Base-by-base conservation (phyloP, 192 early-diverging fungal genomes). In the Radiomyces spectabilis region DNA sequence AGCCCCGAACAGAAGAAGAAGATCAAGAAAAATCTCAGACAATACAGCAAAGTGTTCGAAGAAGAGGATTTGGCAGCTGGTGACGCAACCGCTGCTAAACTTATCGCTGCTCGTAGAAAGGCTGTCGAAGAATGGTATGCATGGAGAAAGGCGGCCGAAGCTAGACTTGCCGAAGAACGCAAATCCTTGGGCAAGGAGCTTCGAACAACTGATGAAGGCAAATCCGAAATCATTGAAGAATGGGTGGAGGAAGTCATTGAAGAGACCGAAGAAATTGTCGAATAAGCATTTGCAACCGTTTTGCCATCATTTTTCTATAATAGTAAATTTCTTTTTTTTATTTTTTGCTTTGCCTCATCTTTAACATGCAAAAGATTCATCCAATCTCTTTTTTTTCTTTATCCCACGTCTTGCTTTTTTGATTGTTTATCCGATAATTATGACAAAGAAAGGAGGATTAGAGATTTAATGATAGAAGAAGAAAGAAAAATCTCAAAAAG, bases 21-120 rank as follows among this genome's bases (percentile, higher is more conserved):
- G 68, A 83, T 97, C 45, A 83, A 79, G 71, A 97, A 93, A 86
- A 89, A 91, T 68, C 75, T 99, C 48, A 87, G 92, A 71, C 73
- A 89, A 49, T 96, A 91, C 77, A 74, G 86, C 51, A 81, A 78
- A 63, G 68, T 80, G 52, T 95, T 97, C 69, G 97, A 99, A 25
- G 85, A 94, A 68, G 81, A 84, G 63, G 97, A 99, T 71, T 78
- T 83, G 53, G 78, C 81, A 60, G 74, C 76, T 35, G 73, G 77
- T 51, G 80, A 82, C 41, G 81, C 81, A 30, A 83, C 84, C 26
- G 76, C 83, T 45, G 75, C 74, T 49, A 90, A 93, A 56, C 80
- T 86, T 43, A 73, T 88, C 69, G 83, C 80, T 48, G 79, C 82
- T 70, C 84, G 88, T 51, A 78, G 82, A 41, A 76, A 77, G 50